phyloP scores from a whole-genome alignment of 1,284 basidiomycete species.

The Phaffia rhodozyma region DNA sequence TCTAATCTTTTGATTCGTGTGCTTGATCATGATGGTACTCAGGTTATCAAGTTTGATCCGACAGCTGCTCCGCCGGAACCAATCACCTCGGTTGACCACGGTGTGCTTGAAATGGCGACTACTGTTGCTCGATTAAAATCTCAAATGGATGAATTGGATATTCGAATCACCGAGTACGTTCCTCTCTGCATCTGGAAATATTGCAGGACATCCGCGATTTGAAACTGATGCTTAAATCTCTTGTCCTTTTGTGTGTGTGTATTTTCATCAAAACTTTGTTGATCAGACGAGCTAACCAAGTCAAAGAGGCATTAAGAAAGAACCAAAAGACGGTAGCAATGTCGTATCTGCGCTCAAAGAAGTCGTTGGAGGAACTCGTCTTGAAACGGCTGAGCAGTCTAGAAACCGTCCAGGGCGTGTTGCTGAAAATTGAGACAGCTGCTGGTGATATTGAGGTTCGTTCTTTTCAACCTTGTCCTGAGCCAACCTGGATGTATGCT shows the following conservation, averaged over 20 bases:
- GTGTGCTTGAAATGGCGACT: constrained; percentile 59
- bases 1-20: too few relatives aligned
- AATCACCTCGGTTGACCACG: constrained; percentile 47
- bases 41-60: constrained; percentile 65
- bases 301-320: constrained; percentile 50
- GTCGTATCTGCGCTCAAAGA: constrained; percentile 62
- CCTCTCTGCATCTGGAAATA: background rate
- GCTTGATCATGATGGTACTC: background rate
- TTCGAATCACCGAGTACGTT: constrained; percentile 53
- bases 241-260: background rate
- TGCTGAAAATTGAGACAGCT: constrained; percentile 73
- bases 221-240: constrained; percentile 1
- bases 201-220: constrained; percentile 7
- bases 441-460: constrained; percentile 73
- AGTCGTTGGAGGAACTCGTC: constrained; percentile 65
- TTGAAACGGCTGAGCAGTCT: constrained; percentile 59
- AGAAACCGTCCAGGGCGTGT: constrained; percentile 59
- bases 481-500: background rate
- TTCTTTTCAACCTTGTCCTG: constrained; percentile 2
- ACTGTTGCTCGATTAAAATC: constrained; percentile 52
- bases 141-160: constrained; percentile 55
- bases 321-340: constrained; percentile 62
- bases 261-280: background rate
- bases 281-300: constrained; percentile 52
- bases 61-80: constrained; percentile 27